These are phyloP conservation scores for Paramecium sexaurelia DNA, from an alignment of 73 alveolate species.

Conservation along the genomic window DNA sequence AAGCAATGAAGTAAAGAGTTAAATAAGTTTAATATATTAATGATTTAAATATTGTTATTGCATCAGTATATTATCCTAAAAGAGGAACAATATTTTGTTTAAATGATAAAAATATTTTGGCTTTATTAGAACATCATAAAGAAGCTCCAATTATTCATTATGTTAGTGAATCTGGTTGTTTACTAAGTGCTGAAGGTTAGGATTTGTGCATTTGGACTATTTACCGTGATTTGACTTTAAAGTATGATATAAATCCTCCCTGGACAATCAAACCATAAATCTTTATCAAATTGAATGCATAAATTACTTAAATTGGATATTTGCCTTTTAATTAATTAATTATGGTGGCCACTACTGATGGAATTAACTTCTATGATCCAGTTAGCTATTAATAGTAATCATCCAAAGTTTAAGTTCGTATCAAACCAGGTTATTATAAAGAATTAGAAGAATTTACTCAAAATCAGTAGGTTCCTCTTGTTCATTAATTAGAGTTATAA, in stretches of 20 bases:
- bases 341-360: not conserved
- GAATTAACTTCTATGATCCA: conserved; percentile 12
- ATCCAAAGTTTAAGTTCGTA: not conserved
- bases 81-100: conserved; percentile 42
- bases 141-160: not conserved
- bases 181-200: conserved; percentile 8
- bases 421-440: conserved; percentile 46
- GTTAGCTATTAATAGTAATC: not conserved
- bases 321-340: not conserved
- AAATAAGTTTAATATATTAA: not conserved
- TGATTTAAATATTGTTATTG: not conserved
- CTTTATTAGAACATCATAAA: not conserved
- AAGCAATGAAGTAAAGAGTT: conserved; percentile 6
- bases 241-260: conserved; percentile 46
- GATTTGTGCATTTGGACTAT: conserved; percentile 31
- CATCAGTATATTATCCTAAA: not conserved
- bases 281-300: not conserved
- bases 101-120: conserved; percentile 2
- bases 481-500: not conserved
- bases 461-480: not conserved
- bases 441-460: not conserved
- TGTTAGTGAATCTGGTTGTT: conserved; percentile 20
- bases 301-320: not conserved
- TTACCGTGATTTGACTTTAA: not conserved
- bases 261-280: not conserved